These are phyloP conservation scores for Ogataea salicorniae DNA, from an alignment of 805 yeast genomes.

Conservation along the genomic window DNA sequence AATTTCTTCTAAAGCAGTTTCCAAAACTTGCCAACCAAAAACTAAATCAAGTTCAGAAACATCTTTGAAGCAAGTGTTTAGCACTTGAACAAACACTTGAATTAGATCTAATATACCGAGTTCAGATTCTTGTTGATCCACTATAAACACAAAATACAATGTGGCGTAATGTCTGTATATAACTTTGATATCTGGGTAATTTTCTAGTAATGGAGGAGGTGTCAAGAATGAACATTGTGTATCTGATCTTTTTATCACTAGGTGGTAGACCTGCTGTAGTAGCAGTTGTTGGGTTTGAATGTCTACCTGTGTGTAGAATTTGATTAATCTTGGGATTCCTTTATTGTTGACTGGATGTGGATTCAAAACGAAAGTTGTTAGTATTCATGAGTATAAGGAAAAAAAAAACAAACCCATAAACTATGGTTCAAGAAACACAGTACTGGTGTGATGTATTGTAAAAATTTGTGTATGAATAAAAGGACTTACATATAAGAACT, in stretches of 20 bases:
- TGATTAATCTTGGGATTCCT: conserved; percentile 83
- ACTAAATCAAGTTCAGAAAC: conserved; percentile 95
- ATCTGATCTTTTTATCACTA: conserved; percentile 65
- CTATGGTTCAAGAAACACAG: too few species aligned
- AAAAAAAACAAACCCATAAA: neutral
- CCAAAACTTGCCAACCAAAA: conserved; percentile 97
- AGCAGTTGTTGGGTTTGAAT: conserved; percentile 74
- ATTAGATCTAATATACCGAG: conserved; percentile 89
- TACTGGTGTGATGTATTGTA: too few species aligned
- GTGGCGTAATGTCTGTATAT: conserved; percentile 95
- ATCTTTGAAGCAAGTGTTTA: conserved; percentile 87
- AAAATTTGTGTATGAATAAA: too few species aligned
- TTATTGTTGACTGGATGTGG: conserved; percentile 65
- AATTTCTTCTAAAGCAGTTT: conserved; percentile 85
- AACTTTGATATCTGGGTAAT: conserved; percentile 72
- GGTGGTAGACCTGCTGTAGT: conserved; percentile 74
- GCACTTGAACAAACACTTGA: conserved; percentile 93
- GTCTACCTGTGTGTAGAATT: conserved; percentile 90
- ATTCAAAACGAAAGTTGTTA: conserved; percentile 2
- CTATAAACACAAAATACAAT: conserved; percentile 90
- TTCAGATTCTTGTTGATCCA: conserved; percentile 93
- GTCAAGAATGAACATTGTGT: conserved; percentile 85
- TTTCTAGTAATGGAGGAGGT: conserved; percentile 72
- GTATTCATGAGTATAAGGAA: neutral
- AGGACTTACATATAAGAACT: conserved; percentile 65